These are phyloP conservation scores for Coriaria nepalensis DNA, from an alignment of 306 rosid species.

Conservation along the genomic window DNA sequence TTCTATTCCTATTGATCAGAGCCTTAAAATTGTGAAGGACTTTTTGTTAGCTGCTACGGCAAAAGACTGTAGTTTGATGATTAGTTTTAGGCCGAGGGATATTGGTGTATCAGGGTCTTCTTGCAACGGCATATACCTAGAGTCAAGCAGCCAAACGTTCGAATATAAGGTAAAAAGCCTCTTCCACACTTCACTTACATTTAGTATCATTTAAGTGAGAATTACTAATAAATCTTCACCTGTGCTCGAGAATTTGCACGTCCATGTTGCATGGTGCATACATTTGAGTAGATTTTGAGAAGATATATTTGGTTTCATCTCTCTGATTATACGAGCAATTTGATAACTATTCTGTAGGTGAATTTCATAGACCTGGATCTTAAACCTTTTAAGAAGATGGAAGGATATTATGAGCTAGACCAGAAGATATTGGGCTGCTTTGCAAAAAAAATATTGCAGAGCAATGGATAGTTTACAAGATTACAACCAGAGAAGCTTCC, in stretches of 20 bases:
- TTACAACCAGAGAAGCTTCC: slow-evolving; percentile 18
- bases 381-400: slow-evolving; percentile 71
- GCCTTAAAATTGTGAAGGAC: slow-evolving; percentile 59
- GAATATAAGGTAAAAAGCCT: slow-evolving; percentile 55
- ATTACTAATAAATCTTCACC: too few relatives aligned
- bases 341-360: slow-evolving; percentile 27
- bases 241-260: too few relatives aligned
- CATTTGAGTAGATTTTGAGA: too few relatives aligned
- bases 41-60: slow-evolving; percentile 77
- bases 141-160: slow-evolving; percentile 59
- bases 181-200: slow-evolving; percentile 4
- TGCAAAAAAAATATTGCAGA: slow-evolving; percentile 32
- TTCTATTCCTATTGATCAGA: slow-evolving; percentile 54
- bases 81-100: slow-evolving; percentile 54
- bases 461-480: slow-evolving; percentile 24
- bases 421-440: slow-evolving; percentile 65
- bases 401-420: slow-evolving; percentile 65
- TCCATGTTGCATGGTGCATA: too few relatives aligned
- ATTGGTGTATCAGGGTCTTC: slow-evolving; percentile 30
- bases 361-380: slow-evolving; percentile 74
- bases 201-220: not conserved
- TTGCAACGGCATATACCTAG: slow-evolving; percentile 30
- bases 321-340: not conserved
- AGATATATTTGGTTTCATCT: too few relatives aligned
- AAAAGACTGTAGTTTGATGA: slow-evolving; percentile 86